These are phyloP conservation scores for Aristolochia californica DNA, from an alignment of 164 flowering plant species.

Conservation along the genomic window DNA sequence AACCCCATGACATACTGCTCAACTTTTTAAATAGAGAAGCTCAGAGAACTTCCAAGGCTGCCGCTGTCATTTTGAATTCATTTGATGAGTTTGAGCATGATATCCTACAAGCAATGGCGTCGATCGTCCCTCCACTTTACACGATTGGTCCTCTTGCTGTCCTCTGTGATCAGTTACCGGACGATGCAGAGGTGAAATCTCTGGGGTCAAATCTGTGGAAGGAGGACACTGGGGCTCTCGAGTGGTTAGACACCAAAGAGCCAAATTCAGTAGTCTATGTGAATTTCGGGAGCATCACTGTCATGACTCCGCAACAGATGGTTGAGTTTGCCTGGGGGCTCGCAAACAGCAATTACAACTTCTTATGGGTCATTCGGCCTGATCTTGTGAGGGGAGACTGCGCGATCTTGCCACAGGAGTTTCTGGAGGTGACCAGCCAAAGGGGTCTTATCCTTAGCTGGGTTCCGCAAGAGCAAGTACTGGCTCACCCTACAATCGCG, in stretches of 20 bases:
- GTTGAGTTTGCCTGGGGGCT: constrained; percentile 41
- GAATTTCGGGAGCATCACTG: constrained; percentile 33
- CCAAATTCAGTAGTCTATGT: constrained; percentile 24
- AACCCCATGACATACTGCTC: constrained; percentile 6
- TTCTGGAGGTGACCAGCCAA: constrained; percentile 2
- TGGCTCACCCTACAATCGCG: constrained; percentile 24
- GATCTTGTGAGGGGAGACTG: constrained; percentile 36
- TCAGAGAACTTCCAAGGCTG: constrained; percentile 4
- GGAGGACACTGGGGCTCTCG: constrained; percentile 20
- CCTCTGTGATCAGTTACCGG: constrained; percentile 1
- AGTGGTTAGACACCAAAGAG: constrained; percentile 24
- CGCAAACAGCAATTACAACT: constrained; percentile 21
- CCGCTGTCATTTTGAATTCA: constrained; percentile 23
- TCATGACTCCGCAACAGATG: constrained; percentile 19
- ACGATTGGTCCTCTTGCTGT: constrained; percentile 21
- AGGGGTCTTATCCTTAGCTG: constrained; percentile 15
- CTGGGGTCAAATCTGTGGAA: constrained; percentile 20
- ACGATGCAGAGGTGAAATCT: not conserved
- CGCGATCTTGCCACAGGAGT: constrained; percentile 6
- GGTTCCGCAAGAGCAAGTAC: constrained; percentile 31
- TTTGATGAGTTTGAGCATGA: constrained; percentile 27
- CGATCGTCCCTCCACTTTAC: constrained; percentile 17
- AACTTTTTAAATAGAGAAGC: constrained; percentile 1
- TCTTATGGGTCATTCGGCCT: constrained; percentile 45
- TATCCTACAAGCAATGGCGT: constrained; percentile 18